Evolutionary conservation across 2,329 filamentous ascomycete species (phyloP).

Genomic region (Exserohilum rostratum): DNA sequence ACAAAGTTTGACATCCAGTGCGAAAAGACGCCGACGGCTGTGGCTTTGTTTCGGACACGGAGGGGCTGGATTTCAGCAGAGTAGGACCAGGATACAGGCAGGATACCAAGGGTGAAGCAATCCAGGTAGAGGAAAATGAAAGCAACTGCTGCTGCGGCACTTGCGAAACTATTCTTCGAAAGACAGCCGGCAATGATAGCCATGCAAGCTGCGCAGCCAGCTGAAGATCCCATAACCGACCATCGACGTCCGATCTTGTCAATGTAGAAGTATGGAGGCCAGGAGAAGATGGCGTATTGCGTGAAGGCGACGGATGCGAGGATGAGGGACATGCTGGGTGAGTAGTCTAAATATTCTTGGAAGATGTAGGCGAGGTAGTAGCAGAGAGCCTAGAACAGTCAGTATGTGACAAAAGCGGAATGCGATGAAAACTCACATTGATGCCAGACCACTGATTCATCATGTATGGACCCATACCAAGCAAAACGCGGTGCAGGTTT

Average conservation of each 20-base stretch:
- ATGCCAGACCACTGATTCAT: conserved; percentile 50
- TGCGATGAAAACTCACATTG: conserved; percentile 8
- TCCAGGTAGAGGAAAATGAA: conserved; percentile 43
- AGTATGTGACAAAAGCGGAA: background rate
- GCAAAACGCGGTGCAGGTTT: conserved; percentile 45
- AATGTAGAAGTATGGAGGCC: conserved; percentile 52
- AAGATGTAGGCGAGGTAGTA: conserved; percentile 51
- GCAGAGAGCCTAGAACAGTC: conserved; percentile 26
- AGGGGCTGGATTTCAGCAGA: conserved; percentile 58
- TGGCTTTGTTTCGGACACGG: conserved; percentile 57
- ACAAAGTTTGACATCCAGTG: conserved; percentile 60
- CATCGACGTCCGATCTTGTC: conserved; percentile 53
- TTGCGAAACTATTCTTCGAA: conserved; percentile 26
- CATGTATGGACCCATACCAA: conserved; percentile 49
- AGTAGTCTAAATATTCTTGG: conserved; percentile 43
- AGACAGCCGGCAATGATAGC: conserved; percentile 44
- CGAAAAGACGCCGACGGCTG: conserved; percentile 55
- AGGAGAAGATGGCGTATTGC: conserved; percentile 53
- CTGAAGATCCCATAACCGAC: conserved; percentile 30
- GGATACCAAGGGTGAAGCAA: conserved; percentile 29
- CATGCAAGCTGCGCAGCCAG: conserved; percentile 45
- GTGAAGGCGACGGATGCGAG: conserved; percentile 51
- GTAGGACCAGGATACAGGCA: conserved; percentile 57
- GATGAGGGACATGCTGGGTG: conserved; percentile 35
- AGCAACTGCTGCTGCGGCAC: conserved; percentile 48